phyloP scores from a whole-genome alignment of 345 rosid genomes.

The Clausena lansium region DNA sequence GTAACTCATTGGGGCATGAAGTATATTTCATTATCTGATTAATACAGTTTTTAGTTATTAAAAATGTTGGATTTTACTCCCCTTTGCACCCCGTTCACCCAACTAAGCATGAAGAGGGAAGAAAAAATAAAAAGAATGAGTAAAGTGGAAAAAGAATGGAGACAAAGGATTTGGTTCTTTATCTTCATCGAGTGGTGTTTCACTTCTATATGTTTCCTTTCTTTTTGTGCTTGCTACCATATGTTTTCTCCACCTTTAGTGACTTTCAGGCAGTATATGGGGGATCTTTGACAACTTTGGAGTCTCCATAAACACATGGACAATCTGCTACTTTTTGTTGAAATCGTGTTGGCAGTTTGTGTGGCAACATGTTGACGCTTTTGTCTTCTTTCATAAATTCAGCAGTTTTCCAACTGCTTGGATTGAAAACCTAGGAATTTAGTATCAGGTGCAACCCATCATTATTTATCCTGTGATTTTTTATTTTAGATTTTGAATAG shows the following conservation, averaged over 20 bases:
- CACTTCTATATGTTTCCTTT: neutral
- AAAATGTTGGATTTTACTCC: neutral
- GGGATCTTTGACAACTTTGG: neutral
- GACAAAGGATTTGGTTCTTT: neutral
- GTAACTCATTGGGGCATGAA: neutral
- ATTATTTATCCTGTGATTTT: neutral
- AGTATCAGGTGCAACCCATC: neutral
- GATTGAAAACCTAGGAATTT: neutral
- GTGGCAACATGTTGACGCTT: neutral
- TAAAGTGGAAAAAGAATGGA: neutral
- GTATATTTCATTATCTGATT: neutral
- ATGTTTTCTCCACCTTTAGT: neutral
- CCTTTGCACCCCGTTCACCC: neutral
- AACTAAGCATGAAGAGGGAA: neutral
- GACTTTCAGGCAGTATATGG: neutral
- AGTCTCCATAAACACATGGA: neutral
- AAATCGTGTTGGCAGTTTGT: neutral
- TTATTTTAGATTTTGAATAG: neutral
- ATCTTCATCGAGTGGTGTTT: neutral
- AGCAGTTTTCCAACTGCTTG: neutral
- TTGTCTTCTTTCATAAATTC: neutral
- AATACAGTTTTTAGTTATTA: neutral
- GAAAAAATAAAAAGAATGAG: neutral
- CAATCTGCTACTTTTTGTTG: neutral
- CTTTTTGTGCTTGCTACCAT: neutral